phyloP scores from a whole-genome alignment of 768 basidiomycete species.

The Phaeolepiota aurea region DNA sequence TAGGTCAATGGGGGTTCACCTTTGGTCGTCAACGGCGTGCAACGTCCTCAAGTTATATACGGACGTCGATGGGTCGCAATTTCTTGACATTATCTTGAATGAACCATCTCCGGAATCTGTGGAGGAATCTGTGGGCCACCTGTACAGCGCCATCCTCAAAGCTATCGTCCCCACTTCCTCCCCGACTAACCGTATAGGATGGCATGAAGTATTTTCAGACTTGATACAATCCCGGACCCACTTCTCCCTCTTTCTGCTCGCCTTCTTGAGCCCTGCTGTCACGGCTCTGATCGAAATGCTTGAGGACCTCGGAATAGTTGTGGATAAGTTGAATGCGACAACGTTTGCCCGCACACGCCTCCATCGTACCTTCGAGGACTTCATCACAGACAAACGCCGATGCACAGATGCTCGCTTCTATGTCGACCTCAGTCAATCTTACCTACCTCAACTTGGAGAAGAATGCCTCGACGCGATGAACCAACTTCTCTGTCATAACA shows the following conservation, averaged over 20 bases:
- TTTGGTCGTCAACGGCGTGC: background rate
- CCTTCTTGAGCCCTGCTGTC: background rate
- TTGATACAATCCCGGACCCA: slow-evolving; percentile 1
- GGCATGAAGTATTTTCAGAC: background rate
- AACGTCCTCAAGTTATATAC: background rate
- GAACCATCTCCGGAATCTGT: background rate
- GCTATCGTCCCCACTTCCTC: background rate
- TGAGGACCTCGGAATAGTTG: background rate
- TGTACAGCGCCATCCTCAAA: background rate
- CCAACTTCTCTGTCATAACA: background rate
- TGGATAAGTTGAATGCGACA: background rate
- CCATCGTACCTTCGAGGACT: slow-evolving; percentile 1
- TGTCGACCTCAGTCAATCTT: background rate
- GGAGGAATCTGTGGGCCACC: slow-evolving; percentile 1
- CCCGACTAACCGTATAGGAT: background rate
- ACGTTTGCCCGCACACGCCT: background rate
- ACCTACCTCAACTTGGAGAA: background rate
- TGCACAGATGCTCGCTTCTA: slow-evolving; percentile 1
- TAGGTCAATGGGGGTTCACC: background rate
- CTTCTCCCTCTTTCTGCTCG: background rate
- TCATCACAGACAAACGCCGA: background rate
- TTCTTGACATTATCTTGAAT: background rate
- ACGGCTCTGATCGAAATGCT: background rate
- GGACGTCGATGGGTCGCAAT: background rate
- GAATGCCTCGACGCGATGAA: slow-evolving; percentile 1